These are phyloP conservation scores for Penicillium concentricum DNA, from an alignment of 2,329 filamentous ascomycete species.

Conservation along the genomic window DNA sequence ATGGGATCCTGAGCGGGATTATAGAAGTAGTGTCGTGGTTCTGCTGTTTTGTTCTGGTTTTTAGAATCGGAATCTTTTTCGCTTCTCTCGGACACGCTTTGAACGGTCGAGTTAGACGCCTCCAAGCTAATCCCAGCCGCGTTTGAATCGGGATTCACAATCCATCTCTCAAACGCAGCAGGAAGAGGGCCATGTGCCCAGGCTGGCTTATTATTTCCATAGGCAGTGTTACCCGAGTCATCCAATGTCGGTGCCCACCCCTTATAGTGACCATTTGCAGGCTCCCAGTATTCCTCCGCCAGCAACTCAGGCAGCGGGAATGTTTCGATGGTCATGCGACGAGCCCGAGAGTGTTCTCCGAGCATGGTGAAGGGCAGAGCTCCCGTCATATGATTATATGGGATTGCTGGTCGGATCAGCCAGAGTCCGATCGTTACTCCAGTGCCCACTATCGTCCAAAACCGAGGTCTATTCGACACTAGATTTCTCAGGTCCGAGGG, in stretches of 20 bases:
- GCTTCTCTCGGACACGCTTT: background rate
- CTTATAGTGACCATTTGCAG: conserved; percentile 25
- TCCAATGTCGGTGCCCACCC: conserved; percentile 30
- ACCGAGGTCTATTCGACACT: conserved; percentile 2
- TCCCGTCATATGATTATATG: conserved; percentile 31
- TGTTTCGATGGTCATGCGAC: conserved; percentile 9
- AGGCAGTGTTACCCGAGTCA: conserved; percentile 5
- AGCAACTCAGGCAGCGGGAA: conserved; percentile 30
- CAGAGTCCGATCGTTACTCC: conserved; percentile 19
- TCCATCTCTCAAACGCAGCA: conserved; percentile 29
- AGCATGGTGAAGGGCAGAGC: conserved; percentile 29
- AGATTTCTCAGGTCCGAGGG: conserved; percentile 12
- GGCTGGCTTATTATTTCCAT: conserved; percentile 11
- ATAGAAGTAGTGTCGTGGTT: conserved; percentile 20
- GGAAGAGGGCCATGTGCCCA: conserved; percentile 28
- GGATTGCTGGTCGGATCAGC: conserved; percentile 26
- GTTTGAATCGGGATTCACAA: background rate
- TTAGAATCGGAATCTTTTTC: background rate
- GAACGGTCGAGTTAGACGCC: background rate
- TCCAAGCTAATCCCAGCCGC: background rate
- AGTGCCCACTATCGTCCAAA: conserved; percentile 20
- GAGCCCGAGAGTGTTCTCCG: conserved; percentile 10
- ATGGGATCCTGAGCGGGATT: conserved; percentile 31
- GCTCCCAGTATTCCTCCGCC: conserved; percentile 21
- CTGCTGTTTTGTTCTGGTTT: background rate